A percentile compares a stretch with the other conserved stretches of the same genome.
Evolutionary conservation across 2,329 filamentous ascomycete species (phyloP).

Genomic region (Beauveria caledonica): DNA sequence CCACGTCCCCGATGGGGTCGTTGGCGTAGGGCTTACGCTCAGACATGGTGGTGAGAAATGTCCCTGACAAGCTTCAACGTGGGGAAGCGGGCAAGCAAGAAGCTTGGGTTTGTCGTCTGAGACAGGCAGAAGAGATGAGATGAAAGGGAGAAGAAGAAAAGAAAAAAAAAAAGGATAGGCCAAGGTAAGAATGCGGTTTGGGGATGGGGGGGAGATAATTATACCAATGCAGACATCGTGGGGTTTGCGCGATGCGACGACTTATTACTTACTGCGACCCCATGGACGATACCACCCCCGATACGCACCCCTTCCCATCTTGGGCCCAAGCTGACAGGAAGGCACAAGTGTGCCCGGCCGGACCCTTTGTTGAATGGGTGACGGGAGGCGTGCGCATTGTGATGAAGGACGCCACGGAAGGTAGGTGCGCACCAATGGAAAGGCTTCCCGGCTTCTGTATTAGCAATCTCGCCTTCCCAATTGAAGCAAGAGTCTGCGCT

Average conservation of each 20-base stretch:
- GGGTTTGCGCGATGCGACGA: neutral
- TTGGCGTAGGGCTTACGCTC: conserved; percentile 6
- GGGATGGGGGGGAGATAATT: neutral
- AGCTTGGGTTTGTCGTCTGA: neutral
- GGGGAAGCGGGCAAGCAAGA: neutral
- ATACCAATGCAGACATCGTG: neutral
- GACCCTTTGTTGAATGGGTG: neutral
- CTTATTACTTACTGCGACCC: neutral
- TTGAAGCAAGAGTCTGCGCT: neutral
- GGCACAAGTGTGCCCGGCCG: neutral
- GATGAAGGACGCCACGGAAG: neutral
- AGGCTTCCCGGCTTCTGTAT: neutral
- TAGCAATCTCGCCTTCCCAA: conserved; percentile 3
- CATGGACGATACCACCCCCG: neutral
- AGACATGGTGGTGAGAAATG: neutral
- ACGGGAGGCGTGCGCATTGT: neutral
- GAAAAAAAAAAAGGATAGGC: neutral
- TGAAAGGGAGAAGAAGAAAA: no score
- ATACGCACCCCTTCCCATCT: neutral
- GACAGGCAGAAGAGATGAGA: neutral
- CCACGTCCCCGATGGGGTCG: neutral
- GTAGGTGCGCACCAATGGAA: neutral
- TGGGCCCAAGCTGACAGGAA: neutral
- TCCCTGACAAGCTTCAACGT: neutral
- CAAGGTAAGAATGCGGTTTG: neutral